phyloP scores from a whole-genome alignment of 1,139 yeast genomes.

The Hansenula sp. region DNA sequence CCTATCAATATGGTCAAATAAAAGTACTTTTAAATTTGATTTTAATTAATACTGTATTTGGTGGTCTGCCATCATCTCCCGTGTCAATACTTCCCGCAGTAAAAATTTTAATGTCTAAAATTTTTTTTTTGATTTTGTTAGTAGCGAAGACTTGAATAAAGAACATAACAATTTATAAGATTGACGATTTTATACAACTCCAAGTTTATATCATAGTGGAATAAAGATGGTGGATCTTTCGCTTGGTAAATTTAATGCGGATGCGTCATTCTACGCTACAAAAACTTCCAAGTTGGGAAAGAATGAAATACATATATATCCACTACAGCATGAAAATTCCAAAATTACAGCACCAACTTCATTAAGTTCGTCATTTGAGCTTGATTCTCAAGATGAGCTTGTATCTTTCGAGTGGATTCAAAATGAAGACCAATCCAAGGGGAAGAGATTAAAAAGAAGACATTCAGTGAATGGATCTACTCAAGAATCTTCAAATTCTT shows the following conservation, averaged over 20 bases:
- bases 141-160: too few species aligned
- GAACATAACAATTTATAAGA: too few species aligned
- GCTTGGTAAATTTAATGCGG: conserved; percentile 3
- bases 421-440: conserved; percentile 1
- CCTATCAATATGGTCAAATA: background rate
- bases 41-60: background rate
- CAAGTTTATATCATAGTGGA: background rate
- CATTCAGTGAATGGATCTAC: conserved; percentile 7
- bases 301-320: conserved; percentile 18
- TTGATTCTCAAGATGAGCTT: conserved; percentile 24
- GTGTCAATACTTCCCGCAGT: background rate
- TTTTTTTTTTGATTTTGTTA: too few species aligned
- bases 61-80: background rate
- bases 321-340: conserved; percentile 9
- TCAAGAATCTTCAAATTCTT: background rate
- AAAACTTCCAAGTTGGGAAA: conserved; percentile 2
- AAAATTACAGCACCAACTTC: conserved; percentile 7
- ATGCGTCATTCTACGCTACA: conserved; percentile 4
- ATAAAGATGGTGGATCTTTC: too few species aligned
- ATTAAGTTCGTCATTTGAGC: conserved; percentile 20
- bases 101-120: conserved; percentile 3
- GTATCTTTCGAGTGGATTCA: conserved; percentile 20
- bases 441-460: conserved; percentile 4
- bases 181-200: background rate
- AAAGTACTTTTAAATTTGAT: background rate